Evolutionary conservation across 495 filamentous ascomycete species (phyloP), one percentile per base, ranked within the genome.

Genomic region (Penicillium desertorum): DNA sequence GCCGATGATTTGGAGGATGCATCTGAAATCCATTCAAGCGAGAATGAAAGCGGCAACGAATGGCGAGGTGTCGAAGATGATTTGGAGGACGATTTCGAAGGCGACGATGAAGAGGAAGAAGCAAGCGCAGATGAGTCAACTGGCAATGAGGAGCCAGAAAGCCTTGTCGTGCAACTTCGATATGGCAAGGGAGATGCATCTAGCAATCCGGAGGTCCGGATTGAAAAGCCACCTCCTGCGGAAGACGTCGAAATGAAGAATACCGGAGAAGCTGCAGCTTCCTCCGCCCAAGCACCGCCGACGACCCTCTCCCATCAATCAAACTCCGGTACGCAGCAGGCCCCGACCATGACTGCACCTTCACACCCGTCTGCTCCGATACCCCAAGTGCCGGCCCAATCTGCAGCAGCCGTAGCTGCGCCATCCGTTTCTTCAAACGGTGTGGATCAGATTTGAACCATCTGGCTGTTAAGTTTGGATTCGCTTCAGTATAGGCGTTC

Each of bases 61-160:
- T 88, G 83, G 83, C 70, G 83, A 61, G 87, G 84, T 25, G 88
- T 84, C n/a, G 86, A 88, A 39, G 86, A 91, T 56, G 86, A 85
- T 23, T 83, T 87, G 6, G 86, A 88, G n/a, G 82, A 86, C 45
- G 81, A 83, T 12, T 80, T 82, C 16, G 84, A 86, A 42, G 83
- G 83, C 42, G 86, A 86, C 47, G 79, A 86, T 48, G 86, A 86
- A 42, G 86, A 85, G 47, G 85, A 86, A n/a, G 73, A 79, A 48
- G 62, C 77, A 48, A 80, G 82, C 22, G 81, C 81, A 29, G 85
- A 85, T 44, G 84, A 83, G 36, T 77, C 76, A 5, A 77, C 84
- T 23, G 76, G 81, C 36, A 74, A 84, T 19, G 82, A 79, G 2
- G 77, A 85, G 19, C 72, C 73, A 22, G 76, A 68, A 27, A 88